Evolutionary conservation across 805 yeast genomes (phyloP), one percentile per base, ranked within the genome.

Genomic region (Starmerella tilneyi): DNA sequence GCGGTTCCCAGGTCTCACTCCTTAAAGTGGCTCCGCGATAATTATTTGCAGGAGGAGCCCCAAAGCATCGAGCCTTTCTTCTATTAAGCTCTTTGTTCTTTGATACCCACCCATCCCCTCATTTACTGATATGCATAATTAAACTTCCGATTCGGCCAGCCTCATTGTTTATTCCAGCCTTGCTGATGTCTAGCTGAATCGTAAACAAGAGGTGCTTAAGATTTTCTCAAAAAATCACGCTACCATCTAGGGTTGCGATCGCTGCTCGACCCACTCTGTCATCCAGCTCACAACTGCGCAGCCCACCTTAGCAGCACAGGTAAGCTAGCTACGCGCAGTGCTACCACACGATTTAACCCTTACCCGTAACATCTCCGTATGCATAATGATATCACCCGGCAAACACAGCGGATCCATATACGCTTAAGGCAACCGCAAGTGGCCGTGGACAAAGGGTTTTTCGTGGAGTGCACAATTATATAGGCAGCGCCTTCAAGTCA

Each of bases 371-470:
- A 19, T 12, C 13, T 21, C 22, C 21, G 40, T 11, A 36, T n/a
- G 40, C 40, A 24, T 16, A 9, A 22, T 36, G 40, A 36, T 36
- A 36, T 36, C 30, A 36, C 30, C 13, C 22, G 30, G 21, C 29
- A 24, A 36, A 17, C 16, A 23, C 29, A 24, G 27, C 8, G 8
- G 27, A 24, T 24, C 27, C 8, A 33, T 21, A 13, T 16, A 15
- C 15, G 30, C 16, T 24, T 15, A 23, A 23, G 38, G 29, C 40
- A 24, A 36, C 13, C 8, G 30, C 24, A n/a, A 15, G 21, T 6
- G 5, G 20, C 5, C 23, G 7, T 16, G 40, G 40, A 22, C 40
- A 21, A 15, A 36, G 40, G 40, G 40, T 36, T 36, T 15, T 9
- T 20, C 11, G 5, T 17, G 38, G 27, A 12, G 12, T 13, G 7